Evolutionary conservation across 345 rosid species (phyloP), one percentile per base, ranked within the genome.

Genomic region (Boechera stricta): DNA sequence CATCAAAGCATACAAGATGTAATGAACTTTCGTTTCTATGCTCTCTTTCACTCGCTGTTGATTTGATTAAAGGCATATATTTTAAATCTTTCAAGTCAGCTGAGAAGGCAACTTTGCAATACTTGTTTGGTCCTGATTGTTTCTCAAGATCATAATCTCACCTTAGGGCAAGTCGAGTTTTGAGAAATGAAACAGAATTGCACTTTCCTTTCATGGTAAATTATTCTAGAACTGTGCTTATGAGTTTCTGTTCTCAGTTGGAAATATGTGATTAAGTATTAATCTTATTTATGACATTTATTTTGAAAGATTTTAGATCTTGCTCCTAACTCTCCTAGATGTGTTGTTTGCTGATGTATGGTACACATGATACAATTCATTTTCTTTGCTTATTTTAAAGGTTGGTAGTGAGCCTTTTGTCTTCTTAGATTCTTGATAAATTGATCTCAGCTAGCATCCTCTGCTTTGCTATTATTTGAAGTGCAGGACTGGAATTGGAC

Each of bases 401-500:
- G 64, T 44, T 51, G 64, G 59, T 53, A 33, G 15, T 63, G 51
- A 24, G 80, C 60, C 73, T 64, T 81, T 74, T 48, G 48, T 75
- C 10, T 73, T 44, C 70, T 69, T 62, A 73, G 66, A 64, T 73
- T 76, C 62, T 73, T 68, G 61, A 62, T 60, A 62, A 54, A 73
- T 68, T 68, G 66, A 53, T 66, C 52, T 73, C 38, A 59, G 74
- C 56, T 72, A 59, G 59, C 35, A 60, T 72, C 75, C 64, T 62
- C 54, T 73, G 66, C 49, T 69, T 79, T 68, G 75, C 74, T 67
- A 10, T 56, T 80, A 67, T 88, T 79, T 84, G 78, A 76, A 85
- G 86, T 81, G 86, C 97, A 96, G 99, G 99, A 91, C 85, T 56
- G 99, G 99, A 85, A 69, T 79, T 89, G 99, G 99, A 69, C 71